Evolutionary conservation across 129 eudicot species (phyloP).

Genomic region (Ambrosia trifida): DNA sequence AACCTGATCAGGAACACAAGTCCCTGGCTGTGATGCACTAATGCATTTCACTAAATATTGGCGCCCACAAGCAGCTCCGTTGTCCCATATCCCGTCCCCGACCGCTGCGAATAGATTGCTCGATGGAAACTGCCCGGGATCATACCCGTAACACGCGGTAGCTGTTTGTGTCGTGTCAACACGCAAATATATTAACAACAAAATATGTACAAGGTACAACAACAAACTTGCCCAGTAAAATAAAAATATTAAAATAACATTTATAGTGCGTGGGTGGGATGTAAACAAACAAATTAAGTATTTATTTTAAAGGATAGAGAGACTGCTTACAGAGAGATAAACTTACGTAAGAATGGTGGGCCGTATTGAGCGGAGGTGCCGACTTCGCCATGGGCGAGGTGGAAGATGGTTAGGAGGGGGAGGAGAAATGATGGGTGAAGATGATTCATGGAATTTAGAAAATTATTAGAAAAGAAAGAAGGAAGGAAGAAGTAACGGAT

Average conservation of each 20-base stretch:
- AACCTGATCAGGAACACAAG: conserved; percentile 37
- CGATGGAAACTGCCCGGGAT: conserved; percentile 62
- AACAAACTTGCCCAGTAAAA: too few species aligned
- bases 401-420: neutral
- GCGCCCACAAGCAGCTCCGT: conserved; percentile 75
- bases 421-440: conserved; percentile 17
- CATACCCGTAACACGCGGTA: conserved; percentile 55
- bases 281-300: too few species aligned
- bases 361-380: conserved; percentile 54
- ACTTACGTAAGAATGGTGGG: conserved; percentile 64
- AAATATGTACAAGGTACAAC: neutral
- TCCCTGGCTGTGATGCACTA: conserved; percentile 40
- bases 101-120: conserved; percentile 71
- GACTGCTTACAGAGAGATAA: neutral
- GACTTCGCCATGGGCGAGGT: conserved; percentile 43
- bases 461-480: neutral
- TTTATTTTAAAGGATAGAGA: too few species aligned
- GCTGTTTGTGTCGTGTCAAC: conserved; percentile 30
- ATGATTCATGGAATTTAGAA: conserved; percentile 26
- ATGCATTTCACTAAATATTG: conserved; percentile 67
- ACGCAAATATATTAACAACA: neutral
- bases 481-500: too few species aligned
- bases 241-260: too few species aligned
- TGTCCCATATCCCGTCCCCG: conserved; percentile 74
- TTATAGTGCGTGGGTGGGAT: too few species aligned